Percentiles rank a stretch among this genome's conserved stretches.
Evolutionary conservation across 352 stramenopile genomes (phyloP).

Genomic region (Peronospora farinosa): DNA sequence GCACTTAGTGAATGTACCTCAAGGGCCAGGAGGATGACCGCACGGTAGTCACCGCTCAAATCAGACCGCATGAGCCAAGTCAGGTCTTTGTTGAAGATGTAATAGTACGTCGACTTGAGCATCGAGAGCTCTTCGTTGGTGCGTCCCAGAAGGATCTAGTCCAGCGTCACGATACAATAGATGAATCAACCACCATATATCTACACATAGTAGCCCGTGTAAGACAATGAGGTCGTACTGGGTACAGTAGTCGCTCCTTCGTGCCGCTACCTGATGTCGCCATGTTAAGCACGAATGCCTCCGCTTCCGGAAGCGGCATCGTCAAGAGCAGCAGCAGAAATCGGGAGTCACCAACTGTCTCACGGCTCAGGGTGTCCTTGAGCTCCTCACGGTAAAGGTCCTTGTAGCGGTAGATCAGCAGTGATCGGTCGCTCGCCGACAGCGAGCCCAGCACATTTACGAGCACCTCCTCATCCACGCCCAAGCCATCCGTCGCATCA

Average conservation of each 20-base stretch:
- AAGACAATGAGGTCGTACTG: conserved; percentile 30
- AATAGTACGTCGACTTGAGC: conserved; percentile 70
- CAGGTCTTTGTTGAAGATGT: conserved; percentile 71
- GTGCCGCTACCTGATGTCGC: conserved; percentile 44
- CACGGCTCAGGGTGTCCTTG: conserved; percentile 52
- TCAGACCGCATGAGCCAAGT: conserved; percentile 56
- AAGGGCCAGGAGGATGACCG: conserved; percentile 54
- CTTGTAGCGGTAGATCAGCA: conserved; percentile 67
- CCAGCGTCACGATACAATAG: not conserved
- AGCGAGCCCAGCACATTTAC: conserved; percentile 42
- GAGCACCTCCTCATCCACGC: conserved; percentile 61
- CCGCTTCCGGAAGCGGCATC: conserved; percentile 54
- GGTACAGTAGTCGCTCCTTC: conserved; percentile 62
- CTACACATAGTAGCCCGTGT: not conserved
- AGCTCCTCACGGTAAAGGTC: conserved; percentile 53
- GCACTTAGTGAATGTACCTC: conserved; percentile 27
- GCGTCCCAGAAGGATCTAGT: conserved; percentile 59
- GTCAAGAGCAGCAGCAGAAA: conserved; percentile 58
- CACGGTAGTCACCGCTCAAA: conserved; percentile 62
- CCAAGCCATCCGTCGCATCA: conserved; percentile 57
- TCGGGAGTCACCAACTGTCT: conserved; percentile 63
- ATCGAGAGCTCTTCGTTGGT: conserved; percentile 67
- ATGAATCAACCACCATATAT: not conserved
- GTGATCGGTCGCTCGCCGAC: conserved; percentile 42
- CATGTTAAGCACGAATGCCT: conserved; percentile 61